Evolutionary conservation across 306 rosid genomes (phyloP).

Genomic region (Gillenia trifoliata): DNA sequence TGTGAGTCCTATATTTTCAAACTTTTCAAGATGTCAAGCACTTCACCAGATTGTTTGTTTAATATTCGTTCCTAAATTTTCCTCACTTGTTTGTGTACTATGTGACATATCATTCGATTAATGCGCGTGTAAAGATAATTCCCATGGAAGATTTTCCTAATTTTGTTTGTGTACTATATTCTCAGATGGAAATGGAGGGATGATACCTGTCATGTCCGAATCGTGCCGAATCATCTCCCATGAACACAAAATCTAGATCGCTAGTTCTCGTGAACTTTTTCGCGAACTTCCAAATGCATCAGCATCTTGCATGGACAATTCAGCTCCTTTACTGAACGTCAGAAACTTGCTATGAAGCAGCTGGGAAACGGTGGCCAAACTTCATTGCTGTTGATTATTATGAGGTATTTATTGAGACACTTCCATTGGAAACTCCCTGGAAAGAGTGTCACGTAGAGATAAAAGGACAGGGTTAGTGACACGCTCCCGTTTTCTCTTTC

Average conservation of each 20-base stretch:
- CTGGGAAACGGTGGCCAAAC: constrained; percentile 83
- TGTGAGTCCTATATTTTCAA: constrained; percentile 40
- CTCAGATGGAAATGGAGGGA: constrained; percentile 83
- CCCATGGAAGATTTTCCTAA: neutral
- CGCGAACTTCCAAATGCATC: constrained; percentile 53
- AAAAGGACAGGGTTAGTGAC: neutral
- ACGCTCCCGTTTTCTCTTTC: neutral
- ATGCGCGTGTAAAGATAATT: neutral
- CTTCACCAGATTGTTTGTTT: neutral
- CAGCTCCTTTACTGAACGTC: constrained; percentile 52
- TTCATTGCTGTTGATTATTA: constrained; percentile 93
- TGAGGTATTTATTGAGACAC: constrained; percentile 33
- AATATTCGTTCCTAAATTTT: neutral
- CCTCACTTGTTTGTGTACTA: too few relatives aligned
- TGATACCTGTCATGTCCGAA: constrained; percentile 63
- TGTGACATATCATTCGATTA: too few relatives aligned
- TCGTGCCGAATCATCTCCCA: constrained; percentile 63
- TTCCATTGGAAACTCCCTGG: neutral
- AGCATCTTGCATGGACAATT: constrained; percentile 61
- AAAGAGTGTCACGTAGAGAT: neutral
- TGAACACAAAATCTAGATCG: constrained; percentile 57
- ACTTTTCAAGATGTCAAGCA: neutral
- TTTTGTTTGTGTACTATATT: constrained; percentile 14
- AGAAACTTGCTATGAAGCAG: constrained; percentile 61
- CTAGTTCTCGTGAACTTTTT: constrained; percentile 68